These are phyloP conservation scores for Colletotrichum sp. DNA, from an alignment of 2,329 filamentous ascomycete species.

Conservation along the genomic window DNA sequence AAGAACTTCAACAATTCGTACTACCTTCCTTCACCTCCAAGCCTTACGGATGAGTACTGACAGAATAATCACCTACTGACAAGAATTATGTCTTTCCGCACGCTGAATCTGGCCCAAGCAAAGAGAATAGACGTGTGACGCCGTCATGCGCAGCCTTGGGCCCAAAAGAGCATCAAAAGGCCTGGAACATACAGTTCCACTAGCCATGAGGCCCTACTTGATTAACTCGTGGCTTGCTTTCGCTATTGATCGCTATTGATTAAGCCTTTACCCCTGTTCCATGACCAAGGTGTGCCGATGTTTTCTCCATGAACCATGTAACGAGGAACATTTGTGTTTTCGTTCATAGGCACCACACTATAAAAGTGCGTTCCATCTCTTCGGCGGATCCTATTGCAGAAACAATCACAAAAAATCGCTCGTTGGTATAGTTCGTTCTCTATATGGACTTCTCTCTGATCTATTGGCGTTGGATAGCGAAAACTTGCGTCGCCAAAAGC, in stretches of 20 bases:
- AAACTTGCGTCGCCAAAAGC: background rate
- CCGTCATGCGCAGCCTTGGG: background rate
- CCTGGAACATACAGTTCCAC: too few relatives aligned
- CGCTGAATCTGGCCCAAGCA: background rate
- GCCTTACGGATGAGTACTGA: background rate
- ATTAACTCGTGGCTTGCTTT: accelerated
- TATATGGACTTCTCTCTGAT: background rate
- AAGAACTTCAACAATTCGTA: background rate
- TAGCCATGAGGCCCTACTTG: background rate
- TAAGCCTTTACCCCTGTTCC: accelerated
- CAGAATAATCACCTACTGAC: background rate
- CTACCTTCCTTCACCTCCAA: background rate
- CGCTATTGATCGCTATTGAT: background rate
- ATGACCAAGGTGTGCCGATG: accelerated
- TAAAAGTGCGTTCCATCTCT: background rate
- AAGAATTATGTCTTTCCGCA: background rate
- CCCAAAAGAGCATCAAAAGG: background rate
- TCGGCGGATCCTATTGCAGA: accelerated
- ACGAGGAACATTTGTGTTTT: background rate
- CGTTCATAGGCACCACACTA: background rate
- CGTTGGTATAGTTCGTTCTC: too few relatives aligned
- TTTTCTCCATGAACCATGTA: background rate
- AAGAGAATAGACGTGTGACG: background rate
- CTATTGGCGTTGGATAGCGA: accelerated
- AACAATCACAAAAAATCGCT: too few relatives aligned